These are phyloP conservation scores for Amborella trichopoda DNA, from an alignment of 164 flowering plant species.

Conservation along the genomic window DNA sequence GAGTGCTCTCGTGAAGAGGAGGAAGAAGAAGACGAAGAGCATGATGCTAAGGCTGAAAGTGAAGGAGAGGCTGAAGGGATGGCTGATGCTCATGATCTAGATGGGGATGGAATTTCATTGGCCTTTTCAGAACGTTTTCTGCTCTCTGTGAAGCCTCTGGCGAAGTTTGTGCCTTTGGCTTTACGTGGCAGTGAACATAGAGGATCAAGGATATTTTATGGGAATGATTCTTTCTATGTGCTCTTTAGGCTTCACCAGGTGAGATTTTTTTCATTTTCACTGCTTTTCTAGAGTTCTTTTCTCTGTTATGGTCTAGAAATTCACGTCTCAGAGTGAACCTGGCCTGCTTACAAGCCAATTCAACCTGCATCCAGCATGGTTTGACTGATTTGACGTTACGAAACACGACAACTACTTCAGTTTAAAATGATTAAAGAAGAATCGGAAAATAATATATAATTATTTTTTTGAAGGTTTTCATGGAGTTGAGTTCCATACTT, in stretches of 20 bases:
- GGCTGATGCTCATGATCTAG: constrained; percentile 73
- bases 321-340: too few species aligned
- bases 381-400: too few species aligned
- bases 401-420: too few species aligned
- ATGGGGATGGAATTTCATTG: constrained; percentile 45
- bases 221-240: constrained; percentile 87
- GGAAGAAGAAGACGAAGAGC: constrained; percentile 50
- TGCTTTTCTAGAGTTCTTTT: neutral
- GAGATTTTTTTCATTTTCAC: too few species aligned
- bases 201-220: constrained; percentile 62
- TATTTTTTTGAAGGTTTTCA: too few species aligned
- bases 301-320: neutral
- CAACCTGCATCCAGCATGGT: too few species aligned
- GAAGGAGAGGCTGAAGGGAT: constrained; percentile 90
- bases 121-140: constrained; percentile 59
- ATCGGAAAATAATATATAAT: too few species aligned
- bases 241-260: constrained; percentile 97
- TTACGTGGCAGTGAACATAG: constrained; percentile 27
- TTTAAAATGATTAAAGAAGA: too few species aligned
- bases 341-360: too few species aligned
- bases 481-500: too few species aligned
- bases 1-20: constrained; percentile 59
- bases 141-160: constrained; percentile 63
- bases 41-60: constrained; percentile 74
- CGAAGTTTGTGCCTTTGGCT: constrained; percentile 39